Percentiles rank a stretch among this genome's conserved stretches.
Evolutionary conservation across 1,284 basidiomycete species (phyloP).

Genomic region (Retiboletus flavoniger): DNA sequence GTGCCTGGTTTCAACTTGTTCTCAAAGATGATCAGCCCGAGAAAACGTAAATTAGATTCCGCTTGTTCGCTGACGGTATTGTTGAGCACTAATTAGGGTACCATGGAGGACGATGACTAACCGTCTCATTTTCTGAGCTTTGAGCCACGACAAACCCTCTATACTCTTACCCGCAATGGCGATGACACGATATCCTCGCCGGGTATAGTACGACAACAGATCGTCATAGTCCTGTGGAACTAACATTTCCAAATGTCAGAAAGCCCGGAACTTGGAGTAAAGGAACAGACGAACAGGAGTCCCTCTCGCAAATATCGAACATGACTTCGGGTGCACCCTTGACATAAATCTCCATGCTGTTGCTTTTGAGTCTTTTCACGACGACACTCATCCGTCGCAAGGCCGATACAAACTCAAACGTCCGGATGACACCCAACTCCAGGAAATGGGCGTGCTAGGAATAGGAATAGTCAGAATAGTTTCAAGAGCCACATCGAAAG

Average conservation of each 20-base stretch:
- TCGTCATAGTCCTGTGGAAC: constrained; percentile 98
- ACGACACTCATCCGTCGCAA: constrained; percentile 97
- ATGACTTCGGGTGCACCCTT: constrained; percentile 99
- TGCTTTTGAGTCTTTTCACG: constrained; percentile 92
- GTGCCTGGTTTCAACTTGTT: constrained; percentile 98
- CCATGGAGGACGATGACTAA: constrained; percentile 34
- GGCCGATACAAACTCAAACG: constrained; percentile 95
- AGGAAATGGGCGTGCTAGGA: constrained; percentile 88
- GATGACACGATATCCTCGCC: constrained; percentile 96
- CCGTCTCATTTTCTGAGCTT: constrained; percentile 96
- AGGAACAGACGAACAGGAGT: constrained; percentile 67
- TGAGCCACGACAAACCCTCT: constrained; percentile 94
- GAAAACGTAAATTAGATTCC: constrained; percentile 87
- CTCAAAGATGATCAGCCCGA: constrained; percentile 97
- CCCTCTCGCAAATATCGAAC: constrained; percentile 88
- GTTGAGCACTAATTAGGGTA: constrained; percentile 2
- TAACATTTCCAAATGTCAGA: constrained; percentile 34
- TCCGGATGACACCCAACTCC: constrained; percentile 93
- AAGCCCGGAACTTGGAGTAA: neutral
- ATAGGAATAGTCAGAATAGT: constrained; percentile 11
- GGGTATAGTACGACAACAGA: constrained; percentile 94
- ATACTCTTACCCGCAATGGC: constrained; percentile 97
- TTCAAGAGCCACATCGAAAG: neutral
- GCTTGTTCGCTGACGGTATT: constrained; percentile 78
- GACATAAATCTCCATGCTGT: constrained; percentile 96